Evolutionary conservation across 2,329 filamentous ascomycete genomes (phyloP).

Genomic region (Talaromyces atroroseus): DNA sequence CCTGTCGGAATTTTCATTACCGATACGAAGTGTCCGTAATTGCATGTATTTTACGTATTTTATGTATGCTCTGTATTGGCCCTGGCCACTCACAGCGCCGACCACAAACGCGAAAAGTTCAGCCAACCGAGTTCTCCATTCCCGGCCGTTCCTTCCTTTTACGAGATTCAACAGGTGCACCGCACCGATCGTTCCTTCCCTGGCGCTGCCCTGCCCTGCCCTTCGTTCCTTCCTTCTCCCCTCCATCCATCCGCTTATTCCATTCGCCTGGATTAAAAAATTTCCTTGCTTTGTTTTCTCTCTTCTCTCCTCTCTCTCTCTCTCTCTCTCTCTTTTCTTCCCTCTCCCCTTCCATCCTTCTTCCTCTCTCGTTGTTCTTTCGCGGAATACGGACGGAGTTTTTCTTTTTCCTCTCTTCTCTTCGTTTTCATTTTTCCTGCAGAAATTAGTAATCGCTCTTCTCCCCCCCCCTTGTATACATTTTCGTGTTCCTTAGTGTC

Average conservation of each 20-base stretch:
- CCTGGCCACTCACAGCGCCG: background rate
- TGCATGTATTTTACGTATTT: too few species aligned
- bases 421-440: slow-evolving; percentile 20
- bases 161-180: too few species aligned
- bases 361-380: slow-evolving; percentile 14
- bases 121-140: background rate
- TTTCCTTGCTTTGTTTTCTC: slow-evolving; percentile 9
- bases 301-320: background rate
- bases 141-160: background rate
- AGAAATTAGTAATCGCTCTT: slow-evolving; percentile 24
- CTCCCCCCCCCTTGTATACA: slow-evolving; percentile 18
- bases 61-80: too few species aligned
- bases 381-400: slow-evolving; percentile 9
- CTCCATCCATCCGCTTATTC: slow-evolving; percentile 5
- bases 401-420: slow-evolving; percentile 17
- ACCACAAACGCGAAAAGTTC: slow-evolving; percentile 6
- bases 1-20: background rate
- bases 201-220: background rate
- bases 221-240: background rate
- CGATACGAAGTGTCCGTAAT: background rate
- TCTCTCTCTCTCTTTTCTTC: slow-evolving; percentile 16
- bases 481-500: slow-evolving; percentile 20
- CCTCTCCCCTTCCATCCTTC: slow-evolving; percentile 15
- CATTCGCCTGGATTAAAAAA: slow-evolving; percentile 3
- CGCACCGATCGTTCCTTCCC: slow-evolving; percentile 6